phyloP scores from a whole-genome alignment of 352 stramenopile genomes.

The Blastocystis sp. region DNA sequence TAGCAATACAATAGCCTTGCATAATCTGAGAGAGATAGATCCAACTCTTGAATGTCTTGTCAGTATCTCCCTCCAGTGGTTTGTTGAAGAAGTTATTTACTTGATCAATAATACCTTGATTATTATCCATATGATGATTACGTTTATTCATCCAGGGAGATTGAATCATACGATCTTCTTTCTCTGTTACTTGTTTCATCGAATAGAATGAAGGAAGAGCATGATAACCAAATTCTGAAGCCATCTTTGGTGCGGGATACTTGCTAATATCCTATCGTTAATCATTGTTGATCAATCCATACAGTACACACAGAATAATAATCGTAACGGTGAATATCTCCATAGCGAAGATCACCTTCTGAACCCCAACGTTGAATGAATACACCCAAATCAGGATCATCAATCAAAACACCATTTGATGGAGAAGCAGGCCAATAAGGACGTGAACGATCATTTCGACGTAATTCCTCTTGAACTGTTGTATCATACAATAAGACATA shows the following conservation, averaged over 20 bases:
- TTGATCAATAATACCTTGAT: slow-evolving; percentile 72
- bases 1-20: slow-evolving; percentile 51
- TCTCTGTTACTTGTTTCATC: slow-evolving; percentile 68
- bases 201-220: slow-evolving; percentile 71
- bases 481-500: slow-evolving; percentile 77
- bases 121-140: slow-evolving; percentile 75
- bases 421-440: slow-evolving; percentile 78
- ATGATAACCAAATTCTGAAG: slow-evolving; percentile 80
- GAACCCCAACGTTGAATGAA: slow-evolving; percentile 77
- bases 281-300: not conserved
- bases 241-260: slow-evolving; percentile 73
- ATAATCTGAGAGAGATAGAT: slow-evolving; percentile 55
- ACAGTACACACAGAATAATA: slow-evolving; percentile 73
- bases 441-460: slow-evolving; percentile 68
- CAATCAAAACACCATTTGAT: slow-evolving; percentile 75
- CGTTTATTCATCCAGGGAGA: slow-evolving; percentile 75
- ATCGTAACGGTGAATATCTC: slow-evolving; percentile 78
- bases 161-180: slow-evolving; percentile 71
- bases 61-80: slow-evolving; percentile 53
- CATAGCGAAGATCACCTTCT: slow-evolving; percentile 64
- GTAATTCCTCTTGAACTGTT: slow-evolving; percentile 65
- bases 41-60: not conserved
- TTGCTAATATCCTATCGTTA: slow-evolving; percentile 67
- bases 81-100: slow-evolving; percentile 72
- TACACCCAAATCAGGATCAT: slow-evolving; percentile 65